Evolutionary conservation across 805 yeast species (phyloP), one percentile per base, ranked within the genome.

Genomic region (Clavispora santaluciae): DNA sequence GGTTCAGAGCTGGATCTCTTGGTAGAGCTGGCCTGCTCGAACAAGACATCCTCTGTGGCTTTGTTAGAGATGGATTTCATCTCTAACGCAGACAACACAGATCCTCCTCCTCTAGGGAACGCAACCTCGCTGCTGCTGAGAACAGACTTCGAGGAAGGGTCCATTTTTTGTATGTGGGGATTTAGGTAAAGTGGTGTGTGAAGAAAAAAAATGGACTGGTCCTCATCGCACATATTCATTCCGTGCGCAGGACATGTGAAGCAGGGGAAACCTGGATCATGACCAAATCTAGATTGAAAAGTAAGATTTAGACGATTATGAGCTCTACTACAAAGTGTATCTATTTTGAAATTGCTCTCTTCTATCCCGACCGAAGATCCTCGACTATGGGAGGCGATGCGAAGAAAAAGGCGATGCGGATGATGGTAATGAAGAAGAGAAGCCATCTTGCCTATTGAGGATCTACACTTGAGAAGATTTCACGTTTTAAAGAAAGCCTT

Each of bases 41-140:
- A 86, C 37, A 90, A 68, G 30, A 86, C 93, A 65, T 93, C 99
- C 48, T 77, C 78, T 17, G 90, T 81, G 36, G 91, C 99, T 63
- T 91, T 95, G 59, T 88, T 89, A 30, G 95, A 83, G 38, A 91
- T 91, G 58, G 88, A 93, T 60, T 88, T 89, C 50, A 88, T 80
- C 64, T 93, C 99, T 50, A 93, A 68, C 6, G 98, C 89, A 3
- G 95, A 78, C 56, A 93, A 74, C 20, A 80, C 86, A 21, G 91
- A 77, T 10, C 83, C 79, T 38, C 99, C 99, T 53, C 99, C 99
- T 79, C 99, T 85, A 38, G 99, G 99, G 59, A 93, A 93, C 10
- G 84, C 72, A 31, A 73, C 67, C 43, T 81, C 86, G 44, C 61
- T 67, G 51, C 66, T 67, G 40, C 62, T 61, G 38, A 68, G 55